Conservation (phyloP, 441 rosid genomes). For the Jatropha multifida region DNA sequence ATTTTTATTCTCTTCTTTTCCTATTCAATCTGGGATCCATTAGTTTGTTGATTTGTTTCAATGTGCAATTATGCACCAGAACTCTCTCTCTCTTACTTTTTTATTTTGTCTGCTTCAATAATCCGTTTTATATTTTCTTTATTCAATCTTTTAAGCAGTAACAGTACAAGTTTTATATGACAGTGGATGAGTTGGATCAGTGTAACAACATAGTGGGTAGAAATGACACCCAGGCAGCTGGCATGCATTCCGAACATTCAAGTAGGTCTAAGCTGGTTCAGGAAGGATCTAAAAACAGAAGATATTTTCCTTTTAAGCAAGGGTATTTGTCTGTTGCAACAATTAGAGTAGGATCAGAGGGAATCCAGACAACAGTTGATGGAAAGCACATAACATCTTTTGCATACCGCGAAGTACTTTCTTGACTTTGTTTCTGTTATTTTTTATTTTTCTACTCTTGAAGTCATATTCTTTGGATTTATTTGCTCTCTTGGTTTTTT, state of each 20-base stretch:
- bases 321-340: constrained; percentile 79
- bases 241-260: constrained; percentile 45
- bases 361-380: constrained; percentile 82
- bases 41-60: constrained; percentile 1
- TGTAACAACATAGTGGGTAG: constrained; percentile 84
- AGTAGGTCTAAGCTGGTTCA: constrained; percentile 34
- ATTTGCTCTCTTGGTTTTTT: constrained; percentile 2
- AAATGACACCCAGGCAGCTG: constrained; percentile 40
- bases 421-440: constrained; percentile 16
- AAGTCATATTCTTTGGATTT: constrained; percentile 17
- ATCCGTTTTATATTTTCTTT: background rate
- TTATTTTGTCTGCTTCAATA: background rate
- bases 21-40: background rate
- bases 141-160: constrained; percentile 8
- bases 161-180: constrained; percentile 20
- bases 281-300: constrained; percentile 51
- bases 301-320: constrained; percentile 61
- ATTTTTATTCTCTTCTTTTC: constrained; percentile 1
- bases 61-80: background rate
- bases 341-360: constrained; percentile 81
- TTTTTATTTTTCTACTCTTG: constrained; percentile 15
- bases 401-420: constrained; percentile 35
- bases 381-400: constrained; percentile 62
- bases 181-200: constrained; percentile 88
- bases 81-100: background rate